Evolutionary conservation across 208 protist species (phyloP).

Genomic region (Paratrypanosoma confusum): DNA sequence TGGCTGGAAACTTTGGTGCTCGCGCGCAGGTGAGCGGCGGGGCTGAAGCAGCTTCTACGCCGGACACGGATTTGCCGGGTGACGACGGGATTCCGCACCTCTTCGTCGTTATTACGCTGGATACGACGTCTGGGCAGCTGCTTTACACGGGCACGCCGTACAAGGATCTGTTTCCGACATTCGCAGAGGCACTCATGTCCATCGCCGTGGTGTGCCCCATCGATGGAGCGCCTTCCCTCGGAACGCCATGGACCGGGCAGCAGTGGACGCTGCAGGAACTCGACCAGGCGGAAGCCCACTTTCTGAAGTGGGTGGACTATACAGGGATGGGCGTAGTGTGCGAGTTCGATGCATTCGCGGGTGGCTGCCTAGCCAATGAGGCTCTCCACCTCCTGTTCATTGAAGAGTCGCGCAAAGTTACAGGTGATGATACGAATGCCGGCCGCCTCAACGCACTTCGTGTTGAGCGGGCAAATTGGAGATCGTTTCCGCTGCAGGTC

Average conservation of each 20-base stretch:
- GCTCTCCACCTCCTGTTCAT: constrained; percentile 13
- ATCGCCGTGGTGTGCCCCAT: constrained; percentile 10
- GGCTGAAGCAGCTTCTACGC: too few species aligned
- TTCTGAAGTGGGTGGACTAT: too few species aligned
- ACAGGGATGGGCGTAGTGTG: constrained; percentile 7
- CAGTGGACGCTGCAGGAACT: too few species aligned
- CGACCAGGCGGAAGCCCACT: too few species aligned
- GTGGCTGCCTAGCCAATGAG: constrained; percentile 12
- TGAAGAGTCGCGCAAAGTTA: background rate
- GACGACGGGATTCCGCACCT: background rate
- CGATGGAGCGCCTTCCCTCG: background rate
- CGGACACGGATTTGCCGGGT: background rate
- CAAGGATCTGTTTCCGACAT: constrained; percentile 10
- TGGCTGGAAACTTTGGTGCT: too few species aligned
- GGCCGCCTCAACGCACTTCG: constrained; percentile 3
- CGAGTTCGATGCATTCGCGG: constrained; percentile 18
- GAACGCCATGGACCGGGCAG: too few species aligned
- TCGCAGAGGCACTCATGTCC: constrained; percentile 11
- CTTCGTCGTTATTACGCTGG: constrained; percentile 11
- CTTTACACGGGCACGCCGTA: constrained; percentile 10
- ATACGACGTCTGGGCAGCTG: constrained; percentile 14
- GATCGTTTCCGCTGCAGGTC: constrained; percentile 10
- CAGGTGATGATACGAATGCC: background rate
- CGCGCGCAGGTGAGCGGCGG: too few species aligned
- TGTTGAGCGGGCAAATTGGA: constrained; percentile 12